phyloP scores from a whole-genome alignment of 2,329 filamentous ascomycete species.

The Tolypocladium ovalisporum region DNA sequence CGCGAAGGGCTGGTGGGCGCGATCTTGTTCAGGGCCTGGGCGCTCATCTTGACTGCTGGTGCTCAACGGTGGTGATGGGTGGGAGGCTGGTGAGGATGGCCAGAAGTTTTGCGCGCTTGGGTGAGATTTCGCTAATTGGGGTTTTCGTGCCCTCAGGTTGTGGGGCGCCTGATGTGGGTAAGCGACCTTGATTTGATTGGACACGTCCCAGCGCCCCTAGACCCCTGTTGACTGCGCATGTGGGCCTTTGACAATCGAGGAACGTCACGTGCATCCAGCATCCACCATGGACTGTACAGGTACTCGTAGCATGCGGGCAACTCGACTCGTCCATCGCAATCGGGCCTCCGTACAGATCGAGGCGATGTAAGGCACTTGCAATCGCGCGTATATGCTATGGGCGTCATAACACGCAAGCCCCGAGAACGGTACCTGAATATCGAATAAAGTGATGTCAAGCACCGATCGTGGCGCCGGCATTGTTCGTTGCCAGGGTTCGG shows the following conservation, averaged over 20 bases:
- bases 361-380: too few species aligned
- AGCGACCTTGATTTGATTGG: not conserved
- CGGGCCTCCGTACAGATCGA: too few species aligned
- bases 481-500: too few species aligned
- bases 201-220: not conserved
- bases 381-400: too few species aligned
- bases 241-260: not conserved
- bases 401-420: too few species aligned
- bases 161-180: not conserved
- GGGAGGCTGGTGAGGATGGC: constrained; percentile 13
- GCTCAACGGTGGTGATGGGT: constrained; percentile 20
- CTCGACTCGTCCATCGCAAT: not conserved
- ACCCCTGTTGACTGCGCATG: not conserved
- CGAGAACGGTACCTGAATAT: too few species aligned
- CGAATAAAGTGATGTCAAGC: too few species aligned
- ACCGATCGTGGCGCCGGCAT: too few species aligned
- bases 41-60: constrained; percentile 47
- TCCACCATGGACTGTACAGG: not conserved
- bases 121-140: constrained; percentile 26
- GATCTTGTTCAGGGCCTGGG: constrained; percentile 90
- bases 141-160: constrained; percentile 25
- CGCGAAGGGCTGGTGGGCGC: constrained; percentile 92
- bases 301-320: too few species aligned
- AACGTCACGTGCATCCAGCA: not conserved
- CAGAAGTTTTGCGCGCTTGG: constrained; percentile 20